Evolutionary conservation across 2,329 filamentous ascomycete species (phyloP).

Genomic region (Penicillium fuscoglaucum): DNA sequence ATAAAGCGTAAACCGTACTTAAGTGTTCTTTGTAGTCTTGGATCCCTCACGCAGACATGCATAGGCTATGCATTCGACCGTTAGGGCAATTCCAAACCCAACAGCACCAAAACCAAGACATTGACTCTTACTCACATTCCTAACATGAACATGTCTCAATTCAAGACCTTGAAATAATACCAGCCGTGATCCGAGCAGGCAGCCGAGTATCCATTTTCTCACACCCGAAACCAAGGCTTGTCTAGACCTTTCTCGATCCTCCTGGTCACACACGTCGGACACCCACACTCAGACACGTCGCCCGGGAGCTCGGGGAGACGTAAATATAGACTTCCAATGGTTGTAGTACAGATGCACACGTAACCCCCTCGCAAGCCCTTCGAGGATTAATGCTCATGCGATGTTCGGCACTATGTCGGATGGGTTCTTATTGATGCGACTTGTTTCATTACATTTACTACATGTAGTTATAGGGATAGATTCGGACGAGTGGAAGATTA

Average conservation of each 20-base stretch:
- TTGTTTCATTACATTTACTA: background rate
- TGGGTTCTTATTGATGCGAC: background rate
- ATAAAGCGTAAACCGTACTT: background rate
- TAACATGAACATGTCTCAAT: background rate
- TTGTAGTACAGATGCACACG: slow-evolving; percentile 7
- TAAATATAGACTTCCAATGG: background rate
- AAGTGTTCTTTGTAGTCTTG: background rate
- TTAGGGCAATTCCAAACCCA: background rate
- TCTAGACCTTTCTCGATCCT: background rate
- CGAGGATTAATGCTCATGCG: background rate
- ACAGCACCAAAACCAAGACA: background rate
- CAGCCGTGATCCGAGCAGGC: background rate
- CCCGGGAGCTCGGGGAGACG: background rate
- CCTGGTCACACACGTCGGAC: slow-evolving; percentile 3
- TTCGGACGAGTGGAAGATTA: background rate
- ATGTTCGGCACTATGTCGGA: background rate
- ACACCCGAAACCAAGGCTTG: background rate
- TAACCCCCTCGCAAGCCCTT: background rate
- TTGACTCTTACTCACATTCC: background rate
- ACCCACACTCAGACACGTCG: background rate
- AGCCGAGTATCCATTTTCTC: background rate
- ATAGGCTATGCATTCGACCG: background rate
- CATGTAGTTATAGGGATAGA: background rate
- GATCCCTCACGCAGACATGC: background rate
- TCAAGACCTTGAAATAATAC: background rate